Base-by-base conservation (phyloP, 352 stramenopile species). In the Pythium grandisporangium region DNA sequence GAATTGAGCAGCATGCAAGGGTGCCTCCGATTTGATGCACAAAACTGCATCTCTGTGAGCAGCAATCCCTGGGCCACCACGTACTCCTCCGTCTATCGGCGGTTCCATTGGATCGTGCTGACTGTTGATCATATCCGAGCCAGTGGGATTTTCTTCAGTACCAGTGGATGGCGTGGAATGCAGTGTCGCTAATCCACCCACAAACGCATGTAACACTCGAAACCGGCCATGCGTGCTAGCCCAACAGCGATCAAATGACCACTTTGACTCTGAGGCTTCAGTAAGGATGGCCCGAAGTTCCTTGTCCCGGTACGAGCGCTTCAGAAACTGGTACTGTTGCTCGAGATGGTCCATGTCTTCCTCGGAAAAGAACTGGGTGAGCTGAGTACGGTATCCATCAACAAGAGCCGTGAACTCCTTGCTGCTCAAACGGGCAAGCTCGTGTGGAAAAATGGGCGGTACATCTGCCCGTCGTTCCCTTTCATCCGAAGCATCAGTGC, bases 151-250 rank as follows among this genome's bases (percentile, higher is more conserved):
- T 1, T 36, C 55, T 39, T 11, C 19, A 37, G 13, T 30, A 17
- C 21, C 37, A 13, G 37, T 32, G 21, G 41, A 29, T 11, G 25
- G 20, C 34, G 47, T 35, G 30, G 48, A 10, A 43, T 11, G 70
- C 2, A 74, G 56, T 23, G 62, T 82, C 19, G 73, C 73, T 13
- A 86, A 60, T 1, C 70, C 70, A 2, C 65, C 73, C 0, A 67
- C 73, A 35, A 86, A 83, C 17, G 53, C 51, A 49, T 84, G 67
- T 10, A 86, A 58, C 23, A 57, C 33, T 17, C 51, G 55, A 29
- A 82, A 86, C 7, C 70, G 65, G 0, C 55, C 43, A 4, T 55
- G 37, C 0, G 59, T 70, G 6, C 45, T 32, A 6, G 41, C 37
- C 73, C 73, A 86, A 5, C 64, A 57, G 17, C 30, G 33, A 20